Evolutionary conservation across 2,329 filamentous ascomycete genomes (phyloP), one percentile per base, ranked within the genome.

Genomic region (Ophiosphaerella korrae): DNA sequence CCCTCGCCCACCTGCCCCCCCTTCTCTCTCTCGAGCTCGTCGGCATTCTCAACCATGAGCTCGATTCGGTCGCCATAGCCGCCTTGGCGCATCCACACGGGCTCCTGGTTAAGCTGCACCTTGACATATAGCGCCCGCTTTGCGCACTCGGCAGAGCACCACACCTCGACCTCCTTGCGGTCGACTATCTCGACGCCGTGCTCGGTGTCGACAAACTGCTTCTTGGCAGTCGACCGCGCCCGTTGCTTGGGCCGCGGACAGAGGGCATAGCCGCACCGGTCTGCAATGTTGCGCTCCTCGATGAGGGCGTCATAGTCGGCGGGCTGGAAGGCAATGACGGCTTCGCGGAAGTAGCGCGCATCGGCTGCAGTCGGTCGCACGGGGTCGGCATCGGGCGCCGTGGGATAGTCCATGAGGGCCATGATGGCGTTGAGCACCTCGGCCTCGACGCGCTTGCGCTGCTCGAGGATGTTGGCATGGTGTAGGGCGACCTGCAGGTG

Each of bases 241-340:
- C 78, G 76, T 13, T 80, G 76, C 44, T 85, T 86, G n/a, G 84
- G 80, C 13, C 81, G 81, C 1, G 84, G 76, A 72, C 94, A 99
- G 24, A 97, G 80, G 0, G 84, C 80, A 71, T 97, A 97, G 1
- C 92, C 94, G 75, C 94, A 99, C 16, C 84, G 81, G 37, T 82
- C 84, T 62, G 90, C 87, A 59, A 90, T 88, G 71, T 96, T 95
- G 65, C 94, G 89, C 78, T 99, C 94, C 58, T 88, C 83, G 53
- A 97, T 86, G 42, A 97, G 79, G 58, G 90, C 88, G 68, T 96
- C 91, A 77, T 95, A 96, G 77, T 99, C 93, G 45, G 83, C 82
- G 1, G 92, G 90, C 70, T 93, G 90, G 75, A 97, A 97, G 37
- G 85, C 80, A 8, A 82, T 77, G 21, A 97, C 77, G 32, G 84